These are phyloP conservation scores for Aphanomyces euteiches DNA, from an alignment of 352 stramenopile species.

Conservation along the genomic window DNA sequence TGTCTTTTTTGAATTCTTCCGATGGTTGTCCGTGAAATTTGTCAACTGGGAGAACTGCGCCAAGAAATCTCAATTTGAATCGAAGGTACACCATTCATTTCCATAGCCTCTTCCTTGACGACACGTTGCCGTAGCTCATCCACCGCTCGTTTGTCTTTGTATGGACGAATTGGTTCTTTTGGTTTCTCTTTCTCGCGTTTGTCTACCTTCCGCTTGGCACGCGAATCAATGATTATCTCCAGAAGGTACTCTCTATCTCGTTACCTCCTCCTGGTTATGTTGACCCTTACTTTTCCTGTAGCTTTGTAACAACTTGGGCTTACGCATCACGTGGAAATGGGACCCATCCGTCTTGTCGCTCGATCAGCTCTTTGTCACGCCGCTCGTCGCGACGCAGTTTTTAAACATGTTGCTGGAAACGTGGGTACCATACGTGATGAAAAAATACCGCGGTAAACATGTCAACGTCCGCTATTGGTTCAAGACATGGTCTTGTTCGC, in stretches of 20 bases:
- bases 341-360: constrained; percentile 29
- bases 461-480: constrained; percentile 26
- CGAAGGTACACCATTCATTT: constrained; percentile 13
- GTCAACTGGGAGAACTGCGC: constrained; percentile 33
- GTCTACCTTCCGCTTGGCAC: constrained; percentile 36
- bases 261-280: not conserved
- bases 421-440: constrained; percentile 33
- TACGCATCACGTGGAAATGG: constrained; percentile 28
- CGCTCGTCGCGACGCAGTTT: constrained; percentile 36
- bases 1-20: constrained; percentile 34
- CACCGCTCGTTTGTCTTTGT: constrained; percentile 38
- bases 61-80: constrained; percentile 31
- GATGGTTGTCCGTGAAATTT: constrained; percentile 32
- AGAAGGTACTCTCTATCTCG: constrained; percentile 7
- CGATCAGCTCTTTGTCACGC: constrained; percentile 39
- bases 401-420: constrained; percentile 37
- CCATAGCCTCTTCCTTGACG: not conserved
- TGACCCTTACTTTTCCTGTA: constrained; percentile 3
- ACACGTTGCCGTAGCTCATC: constrained; percentile 30
- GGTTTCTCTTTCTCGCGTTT: constrained; percentile 38
- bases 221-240: constrained; percentile 25
- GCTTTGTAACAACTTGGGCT: constrained; percentile 15
- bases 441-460: constrained; percentile 26
- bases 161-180: constrained; percentile 40
- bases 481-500: constrained; percentile 28